phyloP scores from a whole-genome alignment of 208 protist species.

The Kentomonas sorsogonicus region DNA sequence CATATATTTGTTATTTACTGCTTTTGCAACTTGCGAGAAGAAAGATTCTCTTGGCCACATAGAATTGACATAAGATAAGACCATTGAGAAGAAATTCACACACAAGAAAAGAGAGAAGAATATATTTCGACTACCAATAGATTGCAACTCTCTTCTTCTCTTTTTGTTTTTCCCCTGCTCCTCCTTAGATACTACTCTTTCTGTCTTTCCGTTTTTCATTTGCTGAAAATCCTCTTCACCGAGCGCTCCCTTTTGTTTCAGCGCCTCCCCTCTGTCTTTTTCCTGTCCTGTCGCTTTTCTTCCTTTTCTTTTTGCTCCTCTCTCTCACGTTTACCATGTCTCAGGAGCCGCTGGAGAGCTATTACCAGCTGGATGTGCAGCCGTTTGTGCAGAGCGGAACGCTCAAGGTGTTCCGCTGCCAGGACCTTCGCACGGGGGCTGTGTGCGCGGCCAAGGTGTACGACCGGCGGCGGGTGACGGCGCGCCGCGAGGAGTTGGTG shows the following conservation, averaged over 20 bases:
- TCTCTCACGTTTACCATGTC: too few relatives aligned
- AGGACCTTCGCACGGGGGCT: constrained; percentile 28
- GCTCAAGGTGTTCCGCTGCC: constrained; percentile 52
- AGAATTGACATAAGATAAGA: too few relatives aligned
- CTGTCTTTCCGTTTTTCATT: not conserved
- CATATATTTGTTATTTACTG: too few relatives aligned
- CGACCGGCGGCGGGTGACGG: constrained; percentile 27
- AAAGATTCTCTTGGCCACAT: too few relatives aligned
- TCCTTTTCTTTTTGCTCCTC: too few relatives aligned
- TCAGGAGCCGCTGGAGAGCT: constrained; percentile 32
- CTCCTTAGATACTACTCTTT: not conserved
- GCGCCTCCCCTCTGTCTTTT: too few relatives aligned
- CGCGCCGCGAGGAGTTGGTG: constrained; percentile 31
- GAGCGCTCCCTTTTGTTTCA: too few relatives aligned
- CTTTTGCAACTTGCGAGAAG: too few relatives aligned
- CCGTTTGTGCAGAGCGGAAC: constrained; percentile 27
- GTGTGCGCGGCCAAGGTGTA: constrained; percentile 61
- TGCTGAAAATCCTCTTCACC: too few relatives aligned
- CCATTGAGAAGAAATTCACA: too few relatives aligned
- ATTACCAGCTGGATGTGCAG: constrained; percentile 47
- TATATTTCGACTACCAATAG: not conserved
- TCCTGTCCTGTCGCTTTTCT: too few relatives aligned
- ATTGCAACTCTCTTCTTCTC: constrained; percentile 11
- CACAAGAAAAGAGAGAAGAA: too few relatives aligned
- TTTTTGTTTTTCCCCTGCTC: constrained; percentile 5